Percentiles rank a stretch among this genome's conserved stretches.
These are phyloP conservation scores for Sequoiadendron giganteum DNA, from an alignment of 75 land plant genomes.

Conservation along the genomic window DNA sequence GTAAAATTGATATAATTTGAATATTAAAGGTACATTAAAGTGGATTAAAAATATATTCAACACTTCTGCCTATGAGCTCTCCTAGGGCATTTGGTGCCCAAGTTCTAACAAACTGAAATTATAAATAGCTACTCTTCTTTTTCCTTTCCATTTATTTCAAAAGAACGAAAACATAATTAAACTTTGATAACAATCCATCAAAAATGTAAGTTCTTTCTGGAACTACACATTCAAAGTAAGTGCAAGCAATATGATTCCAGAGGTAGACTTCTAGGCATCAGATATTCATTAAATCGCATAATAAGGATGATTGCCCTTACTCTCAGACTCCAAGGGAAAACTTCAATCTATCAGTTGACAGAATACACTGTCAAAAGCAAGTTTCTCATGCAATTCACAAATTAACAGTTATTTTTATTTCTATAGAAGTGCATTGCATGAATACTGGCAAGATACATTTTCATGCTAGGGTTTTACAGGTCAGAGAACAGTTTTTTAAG, in stretches of 20 bases:
- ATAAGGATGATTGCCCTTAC: neutral
- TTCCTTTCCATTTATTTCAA: neutral
- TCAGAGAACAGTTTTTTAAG: neutral
- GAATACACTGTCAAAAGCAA: neutral
- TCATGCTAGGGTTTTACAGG: neutral
- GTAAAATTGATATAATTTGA: neutral
- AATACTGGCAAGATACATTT: neutral
- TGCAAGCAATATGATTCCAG: neutral
- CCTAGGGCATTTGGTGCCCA: neutral
- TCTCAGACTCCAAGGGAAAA: neutral
- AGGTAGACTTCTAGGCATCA: neutral
- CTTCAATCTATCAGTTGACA: neutral
- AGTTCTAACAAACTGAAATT: neutral
- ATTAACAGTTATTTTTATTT: neutral
- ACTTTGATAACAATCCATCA: neutral
- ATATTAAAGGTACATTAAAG: neutral
- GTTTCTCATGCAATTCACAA: neutral
- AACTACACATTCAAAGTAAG: neutral
- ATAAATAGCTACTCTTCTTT: neutral
- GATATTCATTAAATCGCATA: neutral
- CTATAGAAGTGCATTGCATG: neutral
- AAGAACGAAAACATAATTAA: neutral
- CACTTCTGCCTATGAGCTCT: neutral
- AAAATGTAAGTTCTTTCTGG: neutral
- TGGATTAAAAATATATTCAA: conserved; percentile 9